Conservation (phyloP, 768 basidiomycete genomes). For the Dictyophora rubrovolvata region DNA sequence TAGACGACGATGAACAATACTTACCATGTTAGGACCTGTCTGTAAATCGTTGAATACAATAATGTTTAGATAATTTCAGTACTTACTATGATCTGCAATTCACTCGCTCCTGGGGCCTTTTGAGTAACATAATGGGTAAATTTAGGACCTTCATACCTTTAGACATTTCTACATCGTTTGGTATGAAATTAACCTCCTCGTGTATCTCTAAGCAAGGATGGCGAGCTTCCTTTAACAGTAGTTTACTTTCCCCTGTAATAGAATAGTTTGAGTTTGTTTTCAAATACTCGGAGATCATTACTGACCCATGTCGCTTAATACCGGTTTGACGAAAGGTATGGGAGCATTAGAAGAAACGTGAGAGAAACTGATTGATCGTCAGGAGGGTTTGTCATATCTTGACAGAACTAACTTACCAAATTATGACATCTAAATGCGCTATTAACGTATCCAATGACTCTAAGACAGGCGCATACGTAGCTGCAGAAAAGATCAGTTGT, state of each 20-base stretch:
- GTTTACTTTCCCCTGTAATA: constrained; percentile 59
- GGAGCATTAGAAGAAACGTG: constrained; percentile 84
- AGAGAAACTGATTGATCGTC: constrained; percentile 54
- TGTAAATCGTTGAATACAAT: constrained; percentile 18
- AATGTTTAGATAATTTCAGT: background rate
- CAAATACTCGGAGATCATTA: background rate
- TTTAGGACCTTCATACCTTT: constrained; percentile 42
- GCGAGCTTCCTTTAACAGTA: constrained; percentile 75
- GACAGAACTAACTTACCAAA: constrained; percentile 46
- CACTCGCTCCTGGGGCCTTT: constrained; percentile 51
- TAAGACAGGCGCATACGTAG: constrained; percentile 83
- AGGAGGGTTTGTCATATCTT: background rate
- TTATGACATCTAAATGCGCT: constrained; percentile 84
- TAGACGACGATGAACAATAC: background rate
- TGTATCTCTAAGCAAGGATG: constrained; percentile 97
- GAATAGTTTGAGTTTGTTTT: background rate
- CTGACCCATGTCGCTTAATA: constrained; percentile 63
- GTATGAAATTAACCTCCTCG: constrained; percentile 89
- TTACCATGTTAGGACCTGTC: constrained; percentile 89
- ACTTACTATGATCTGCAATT: constrained; percentile 92
- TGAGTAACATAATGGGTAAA: background rate
- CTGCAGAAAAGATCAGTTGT: constrained; percentile 29
- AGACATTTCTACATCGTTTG: constrained; percentile 92
- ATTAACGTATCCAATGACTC: constrained; percentile 75
- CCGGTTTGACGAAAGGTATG: constrained; percentile 82